Evolutionary conservation across 2,329 filamentous ascomycete species (phyloP).

Genomic region (Penicillium sp.): DNA sequence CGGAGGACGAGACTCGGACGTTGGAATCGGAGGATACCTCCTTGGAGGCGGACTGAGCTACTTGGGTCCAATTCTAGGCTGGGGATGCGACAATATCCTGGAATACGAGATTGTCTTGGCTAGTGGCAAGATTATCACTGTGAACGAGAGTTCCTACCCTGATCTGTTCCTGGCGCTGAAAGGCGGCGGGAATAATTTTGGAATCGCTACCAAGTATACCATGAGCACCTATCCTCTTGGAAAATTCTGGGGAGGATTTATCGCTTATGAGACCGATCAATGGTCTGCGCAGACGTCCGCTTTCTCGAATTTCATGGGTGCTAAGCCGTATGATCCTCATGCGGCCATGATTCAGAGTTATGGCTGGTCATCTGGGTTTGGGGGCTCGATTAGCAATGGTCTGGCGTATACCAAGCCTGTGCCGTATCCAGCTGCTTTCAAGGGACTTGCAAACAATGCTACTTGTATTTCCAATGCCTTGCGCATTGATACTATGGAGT

Average conservation of each 20-base stretch:
- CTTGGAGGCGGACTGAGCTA: slow-evolving; percentile 16
- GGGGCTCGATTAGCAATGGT: slow-evolving; percentile 1
- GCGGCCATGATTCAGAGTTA: slow-evolving; percentile 13
- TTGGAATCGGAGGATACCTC: slow-evolving; percentile 26
- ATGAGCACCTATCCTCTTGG: slow-evolving; percentile 24
- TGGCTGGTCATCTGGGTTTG: background rate
- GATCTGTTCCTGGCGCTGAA: slow-evolving; percentile 45
- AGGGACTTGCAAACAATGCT: background rate
- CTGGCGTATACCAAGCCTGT: slow-evolving; percentile 14
- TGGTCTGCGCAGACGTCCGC: background rate
- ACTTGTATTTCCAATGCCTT: background rate
- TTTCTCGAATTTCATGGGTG: background rate
- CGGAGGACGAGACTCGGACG: slow-evolving; percentile 21
- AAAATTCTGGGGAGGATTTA: background rate
- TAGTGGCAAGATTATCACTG: slow-evolving; percentile 37
- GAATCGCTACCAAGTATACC: slow-evolving; percentile 43
- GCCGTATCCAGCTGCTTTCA: slow-evolving; percentile 4
- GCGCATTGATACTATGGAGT: background rate
- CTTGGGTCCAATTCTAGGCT: slow-evolving; percentile 14
- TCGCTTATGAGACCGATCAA: background rate
- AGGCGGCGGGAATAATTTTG: slow-evolving; percentile 45
- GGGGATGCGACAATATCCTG: slow-evolving; percentile 27
- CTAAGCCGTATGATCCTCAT: slow-evolving; percentile 1
- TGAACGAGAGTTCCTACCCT: slow-evolving; percentile 25
- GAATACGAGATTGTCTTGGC: slow-evolving; percentile 39